Percentiles rank a stretch among this genome's conserved stretches.
phyloP scores from a whole-genome alignment of 2,329 filamentous ascomycete genomes.

The Anthostomella pinea region DNA sequence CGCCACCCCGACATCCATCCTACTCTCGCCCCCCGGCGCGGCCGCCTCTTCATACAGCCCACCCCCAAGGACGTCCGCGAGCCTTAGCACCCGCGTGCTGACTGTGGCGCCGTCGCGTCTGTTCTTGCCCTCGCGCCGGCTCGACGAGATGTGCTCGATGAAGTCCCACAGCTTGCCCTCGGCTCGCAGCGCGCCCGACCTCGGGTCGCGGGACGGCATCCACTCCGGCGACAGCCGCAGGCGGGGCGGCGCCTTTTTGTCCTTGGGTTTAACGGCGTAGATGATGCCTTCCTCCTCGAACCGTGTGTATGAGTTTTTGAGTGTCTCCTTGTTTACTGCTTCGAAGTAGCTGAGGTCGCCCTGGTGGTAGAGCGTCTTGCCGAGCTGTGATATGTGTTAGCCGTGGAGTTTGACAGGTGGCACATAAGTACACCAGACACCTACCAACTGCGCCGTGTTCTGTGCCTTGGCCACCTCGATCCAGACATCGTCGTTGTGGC shows the following conservation, averaged over 20 bases:
- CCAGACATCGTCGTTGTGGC: constrained; percentile 65
- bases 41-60: constrained; percentile 63
- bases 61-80: constrained; percentile 72
- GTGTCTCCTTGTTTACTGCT: constrained; percentile 95
- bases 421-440: too few species aligned
- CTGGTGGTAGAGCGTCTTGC: constrained; percentile 96
- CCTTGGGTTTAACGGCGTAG: constrained; percentile 66
- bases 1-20: constrained; percentile 48
- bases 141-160: constrained; percentile 80
- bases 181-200: constrained; percentile 60
- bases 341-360: constrained; percentile 97
- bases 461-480: constrained; percentile 76
- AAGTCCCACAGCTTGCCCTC: constrained; percentile 87
- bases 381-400: constrained; percentile 54
- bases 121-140: constrained; percentile 90
- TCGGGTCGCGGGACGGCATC: constrained; percentile 64
- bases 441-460: constrained; percentile 74
- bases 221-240: constrained; percentile 72
- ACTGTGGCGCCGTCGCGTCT: constrained; percentile 90
- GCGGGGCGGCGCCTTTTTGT: constrained; percentile 56
- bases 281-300: constrained; percentile 92
- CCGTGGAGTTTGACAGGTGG: neutral
- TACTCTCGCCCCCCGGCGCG: constrained; percentile 34
- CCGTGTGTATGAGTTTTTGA: constrained; percentile 86
- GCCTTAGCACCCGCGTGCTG: constrained; percentile 70